Evolutionary conservation across 2,329 filamentous ascomycete genomes (phyloP), one percentile per base, ranked within the genome.

Genomic region (Penicillium verrucosum): DNA sequence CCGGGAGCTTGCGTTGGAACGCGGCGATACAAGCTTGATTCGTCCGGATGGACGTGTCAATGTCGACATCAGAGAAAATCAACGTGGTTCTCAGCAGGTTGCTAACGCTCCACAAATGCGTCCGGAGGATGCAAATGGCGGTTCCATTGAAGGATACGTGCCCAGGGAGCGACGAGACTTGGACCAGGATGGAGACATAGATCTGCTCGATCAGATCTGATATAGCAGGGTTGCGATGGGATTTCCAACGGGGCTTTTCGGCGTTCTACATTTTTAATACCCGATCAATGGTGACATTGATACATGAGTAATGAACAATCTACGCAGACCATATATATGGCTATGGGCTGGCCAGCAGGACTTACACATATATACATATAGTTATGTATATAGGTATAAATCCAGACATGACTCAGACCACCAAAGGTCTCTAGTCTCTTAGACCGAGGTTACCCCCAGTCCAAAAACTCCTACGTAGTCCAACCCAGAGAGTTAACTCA

Each of bases 141-240:
- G 75, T 36, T 73, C 75, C 18, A 75, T 77, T 55, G 75, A 77
- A 63, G 75, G 75, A 9, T 75, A 77, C 59, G 58, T 73, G 27
- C 75, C 75, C 9, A 67, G 69, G 16, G 62, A 65, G 8, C 45
- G 42, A 9, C 58, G 40, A 54, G 54, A 53, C 12, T 47, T 48
- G 37, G 64, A 68, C 21, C 54, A 73, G 70, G 51, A 75, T 72
- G 58, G 75, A 73, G 47, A 85, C 85, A 70, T 85, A 81, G 65
- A 77, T 69, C 18, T 77, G 75, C 41, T 76, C 63, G 50, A 71
- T 70, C 56, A 65, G 66, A 43, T 78, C 70, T 44, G 69, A 69
- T 72, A 54, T 37, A 38, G 40, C 59, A 75, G 56, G 32, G 12
- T 14, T 62, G 42, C 43, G 47, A 52, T 57, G 23, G 41, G 48